Conservation (phyloP, 1,139 yeast genomes). For the Magnusiomyces suaveolens region DNA sequence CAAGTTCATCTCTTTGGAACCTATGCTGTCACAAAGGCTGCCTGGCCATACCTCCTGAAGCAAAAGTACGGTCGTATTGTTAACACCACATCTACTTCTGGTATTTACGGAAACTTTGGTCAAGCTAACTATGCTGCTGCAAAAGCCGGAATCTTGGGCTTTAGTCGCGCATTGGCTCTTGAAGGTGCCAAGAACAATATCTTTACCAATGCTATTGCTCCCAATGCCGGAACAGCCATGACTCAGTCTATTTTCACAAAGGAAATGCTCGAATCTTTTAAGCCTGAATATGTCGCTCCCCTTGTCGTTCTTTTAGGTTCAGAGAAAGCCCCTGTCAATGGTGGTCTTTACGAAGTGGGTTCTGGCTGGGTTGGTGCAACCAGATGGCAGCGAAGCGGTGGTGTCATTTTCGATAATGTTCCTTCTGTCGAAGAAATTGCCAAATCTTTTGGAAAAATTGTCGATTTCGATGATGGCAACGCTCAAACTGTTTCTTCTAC, state of each 20-base stretch:
- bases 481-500: slow-evolving; percentile 54
- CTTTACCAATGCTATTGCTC: slow-evolving; percentile 77
- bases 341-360: slow-evolving; percentile 62
- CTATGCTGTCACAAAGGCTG: slow-evolving; percentile 73
- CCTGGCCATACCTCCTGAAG: slow-evolving; percentile 80
- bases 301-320: slow-evolving; percentile 67
- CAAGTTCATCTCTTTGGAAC: slow-evolving; percentile 81
- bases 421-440: slow-evolving; percentile 62
- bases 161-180: slow-evolving; percentile 74
- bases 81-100: slow-evolving; percentile 90
- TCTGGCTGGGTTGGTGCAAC: slow-evolving; percentile 96
- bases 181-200: slow-evolving; percentile 81
- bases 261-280: slow-evolving; percentile 70
- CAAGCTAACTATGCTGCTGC: slow-evolving; percentile 96
- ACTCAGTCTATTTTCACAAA: slow-evolving; percentile 76
- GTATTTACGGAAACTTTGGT: slow-evolving; percentile 95
- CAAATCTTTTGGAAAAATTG: slow-evolving; percentile 56
- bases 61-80: slow-evolving; percentile 76
- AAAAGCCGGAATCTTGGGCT: slow-evolving; percentile 78
- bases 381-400: slow-evolving; percentile 90
- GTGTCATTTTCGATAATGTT: slow-evolving; percentile 53
- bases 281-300: slow-evolving; percentile 88
- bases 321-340: slow-evolving; percentile 60
- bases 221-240: slow-evolving; percentile 98
- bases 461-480: slow-evolving; percentile 50